Evolutionary conservation across 2,329 filamentous ascomycete species (phyloP), one percentile per base, ranked within the genome.

Genomic region (Penicillium olsonii): DNA sequence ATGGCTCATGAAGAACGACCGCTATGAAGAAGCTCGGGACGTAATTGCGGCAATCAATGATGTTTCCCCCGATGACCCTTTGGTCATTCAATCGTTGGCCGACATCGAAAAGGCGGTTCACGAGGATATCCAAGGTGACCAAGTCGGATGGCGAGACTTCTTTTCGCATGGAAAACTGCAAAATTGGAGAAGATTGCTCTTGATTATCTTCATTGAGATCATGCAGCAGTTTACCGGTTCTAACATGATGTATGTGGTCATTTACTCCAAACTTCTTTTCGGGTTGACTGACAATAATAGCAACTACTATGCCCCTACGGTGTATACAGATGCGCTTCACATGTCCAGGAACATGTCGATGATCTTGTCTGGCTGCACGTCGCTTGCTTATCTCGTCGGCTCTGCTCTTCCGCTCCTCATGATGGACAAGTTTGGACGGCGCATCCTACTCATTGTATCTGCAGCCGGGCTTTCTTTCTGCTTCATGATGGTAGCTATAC

Each of bases 341-440:
- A 52, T 76, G 6, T 59, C 61, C 11, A 69, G 74, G 2, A 71
- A 78, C 20, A 64, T 81, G 35, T 76, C 78, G 29, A 66, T 82
- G 27, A 72, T 83, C 4, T 65, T 82, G 1, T 78, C 76, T 27
- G 79, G 79, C 2, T 69, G 63, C 42, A 68, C 65, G 18, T 66
- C 66, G 20, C 63, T 63, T 45, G 70, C 66, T 0, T 75, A 72
- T 44, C 59, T 74, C 9, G 62, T 71, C 18, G 71, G 69, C 10
- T 69, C 67, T 0, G 60, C 64, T 4, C 73, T 74, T 45, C 70
- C 73, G 0, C 61, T 75, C 1, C 64, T 68, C 15, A 54, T 71
- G 6, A 66, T 74, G 59, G 72, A 75, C 46, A 59, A 68, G 1
- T 71, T 71, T 41, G 72, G 73, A 0, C 67, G 73, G 5, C 68